phyloP scores from a whole-genome alignment of 768 basidiomycete genomes.

The Podaxis sp. region DNA sequence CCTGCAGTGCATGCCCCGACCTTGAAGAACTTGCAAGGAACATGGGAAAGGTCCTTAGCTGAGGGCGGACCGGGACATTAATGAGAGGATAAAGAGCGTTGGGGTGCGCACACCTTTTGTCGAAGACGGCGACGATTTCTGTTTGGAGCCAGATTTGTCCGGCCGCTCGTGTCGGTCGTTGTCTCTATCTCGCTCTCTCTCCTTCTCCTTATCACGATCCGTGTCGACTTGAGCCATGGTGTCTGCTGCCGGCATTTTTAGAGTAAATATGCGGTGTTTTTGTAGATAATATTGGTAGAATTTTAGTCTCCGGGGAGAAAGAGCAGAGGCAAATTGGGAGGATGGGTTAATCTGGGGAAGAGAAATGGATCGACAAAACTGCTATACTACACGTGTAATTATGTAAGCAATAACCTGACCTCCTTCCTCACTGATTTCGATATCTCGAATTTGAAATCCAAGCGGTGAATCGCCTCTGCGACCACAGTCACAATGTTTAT shows the following conservation, averaged over 20 bases:
- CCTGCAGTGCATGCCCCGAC: conserved; percentile 94
- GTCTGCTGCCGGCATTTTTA: conserved; percentile 20
- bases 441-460: neutral
- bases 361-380: conserved; percentile 32
- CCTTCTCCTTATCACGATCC: conserved; percentile 26
- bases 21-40: conserved; percentile 97
- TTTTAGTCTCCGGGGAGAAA: conserved; percentile 4
- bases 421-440: neutral
- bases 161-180: conserved; percentile 19
- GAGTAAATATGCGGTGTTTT: neutral
- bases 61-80: neutral
- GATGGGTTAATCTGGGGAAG: conserved; percentile 5
- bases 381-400: conserved; percentile 31
- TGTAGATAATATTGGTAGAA: neutral
- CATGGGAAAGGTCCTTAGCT: conserved; percentile 91
- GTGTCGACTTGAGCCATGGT: conserved; percentile 17
- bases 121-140: conserved; percentile 23
- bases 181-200: conserved; percentile 21
- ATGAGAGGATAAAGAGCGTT: conserved; percentile 1
- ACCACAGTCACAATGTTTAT: neutral
- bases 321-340: neutral
- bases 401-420: conserved; percentile 21
- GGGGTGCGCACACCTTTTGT: conserved; percentile 21
- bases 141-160: conserved; percentile 22
- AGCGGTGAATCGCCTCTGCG: neutral